Evolutionary conservation across 1,139 yeast genomes (phyloP).

Genomic region (Diutina rugosa): DNA sequence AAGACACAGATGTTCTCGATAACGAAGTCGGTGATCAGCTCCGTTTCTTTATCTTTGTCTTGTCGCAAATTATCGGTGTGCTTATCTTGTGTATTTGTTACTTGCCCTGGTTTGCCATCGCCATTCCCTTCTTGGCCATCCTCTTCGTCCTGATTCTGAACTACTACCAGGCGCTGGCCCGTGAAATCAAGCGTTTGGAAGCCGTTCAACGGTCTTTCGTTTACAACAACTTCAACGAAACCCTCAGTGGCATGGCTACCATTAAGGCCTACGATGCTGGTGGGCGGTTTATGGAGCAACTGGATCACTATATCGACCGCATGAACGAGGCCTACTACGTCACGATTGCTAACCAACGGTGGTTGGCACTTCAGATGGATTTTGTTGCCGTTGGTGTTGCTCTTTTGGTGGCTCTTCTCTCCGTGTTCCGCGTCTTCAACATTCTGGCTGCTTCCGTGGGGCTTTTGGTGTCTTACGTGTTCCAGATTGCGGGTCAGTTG

Average conservation of each 20-base stretch:
- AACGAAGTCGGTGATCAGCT: constrained; percentile 31
- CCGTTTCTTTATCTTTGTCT: constrained; percentile 35
- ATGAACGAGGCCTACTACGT: constrained; percentile 66
- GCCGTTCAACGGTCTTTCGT: constrained; percentile 33
- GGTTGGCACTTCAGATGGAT: constrained; percentile 62
- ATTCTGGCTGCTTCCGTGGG: constrained; percentile 8
- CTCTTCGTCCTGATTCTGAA: constrained; percentile 37
- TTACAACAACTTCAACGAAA: constrained; percentile 33
- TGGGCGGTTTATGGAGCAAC: constrained; percentile 35
- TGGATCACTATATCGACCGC: constrained; percentile 37
- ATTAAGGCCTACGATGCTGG: constrained; percentile 25
- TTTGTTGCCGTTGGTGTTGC: constrained; percentile 6
- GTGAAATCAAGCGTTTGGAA: constrained; percentile 37
- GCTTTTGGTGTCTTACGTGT: constrained; percentile 8
- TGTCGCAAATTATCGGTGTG: constrained; percentile 48
- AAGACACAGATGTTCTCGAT: constrained; percentile 9
- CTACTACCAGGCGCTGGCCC: constrained; percentile 38
- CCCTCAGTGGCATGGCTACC: constrained; percentile 31
- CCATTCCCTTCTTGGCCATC: constrained; percentile 42
- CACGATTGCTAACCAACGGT: constrained; percentile 61
- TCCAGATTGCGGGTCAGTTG: constrained; percentile 8
- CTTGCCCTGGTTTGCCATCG: constrained; percentile 66
- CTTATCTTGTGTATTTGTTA: constrained; percentile 56
- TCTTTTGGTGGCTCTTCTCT: constrained; percentile 6
- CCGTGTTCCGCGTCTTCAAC: constrained; percentile 8